Conservation (phyloP, 2,329 filamentous ascomycete genomes). For the Berkeleyomyces basicola region DNA sequence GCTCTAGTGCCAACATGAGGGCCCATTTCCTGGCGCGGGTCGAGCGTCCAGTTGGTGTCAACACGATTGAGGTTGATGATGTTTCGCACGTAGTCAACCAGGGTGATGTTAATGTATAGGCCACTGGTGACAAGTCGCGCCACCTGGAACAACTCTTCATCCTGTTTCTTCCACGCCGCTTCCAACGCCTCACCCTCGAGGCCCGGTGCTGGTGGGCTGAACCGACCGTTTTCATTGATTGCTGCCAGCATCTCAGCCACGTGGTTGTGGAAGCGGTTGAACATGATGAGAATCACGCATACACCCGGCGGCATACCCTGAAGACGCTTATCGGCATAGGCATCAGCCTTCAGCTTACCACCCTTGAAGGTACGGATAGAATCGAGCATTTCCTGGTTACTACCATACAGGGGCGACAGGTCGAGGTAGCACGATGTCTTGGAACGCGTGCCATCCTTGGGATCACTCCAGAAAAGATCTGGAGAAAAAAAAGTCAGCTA, state of each 20-base stretch:
- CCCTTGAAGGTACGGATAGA: constrained; percentile 52
- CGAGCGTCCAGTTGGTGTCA: constrained; percentile 66
- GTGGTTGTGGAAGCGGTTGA: constrained; percentile 76
- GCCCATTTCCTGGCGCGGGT: constrained; percentile 55
- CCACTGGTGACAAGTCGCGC: constrained; percentile 58
- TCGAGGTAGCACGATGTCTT: constrained; percentile 59
- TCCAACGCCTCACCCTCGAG: constrained; percentile 32
- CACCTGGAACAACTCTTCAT: constrained; percentile 66
- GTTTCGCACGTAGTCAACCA: constrained; percentile 64
- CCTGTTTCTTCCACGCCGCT: constrained; percentile 48
- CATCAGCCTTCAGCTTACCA: constrained; percentile 56
- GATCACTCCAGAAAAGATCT: constrained; percentile 57
- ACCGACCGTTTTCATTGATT: constrained; percentile 76
- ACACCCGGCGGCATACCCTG: constrained; percentile 57
- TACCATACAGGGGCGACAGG: constrained; percentile 54
- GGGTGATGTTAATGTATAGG: constrained; percentile 62
- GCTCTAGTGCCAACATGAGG: constrained; percentile 34
- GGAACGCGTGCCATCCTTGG: constrained; percentile 39
- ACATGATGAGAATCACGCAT: constrained; percentile 57
- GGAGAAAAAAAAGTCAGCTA: background rate
- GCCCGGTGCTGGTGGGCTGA: constrained; percentile 42
- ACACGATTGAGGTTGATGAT: constrained; percentile 43
- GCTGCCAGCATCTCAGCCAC: constrained; percentile 59
- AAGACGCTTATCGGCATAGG: constrained; percentile 54
- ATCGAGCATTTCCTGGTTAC: constrained; percentile 49